Conservation (phyloP, 164 flowering plant species). For the Piper longum region DNA sequence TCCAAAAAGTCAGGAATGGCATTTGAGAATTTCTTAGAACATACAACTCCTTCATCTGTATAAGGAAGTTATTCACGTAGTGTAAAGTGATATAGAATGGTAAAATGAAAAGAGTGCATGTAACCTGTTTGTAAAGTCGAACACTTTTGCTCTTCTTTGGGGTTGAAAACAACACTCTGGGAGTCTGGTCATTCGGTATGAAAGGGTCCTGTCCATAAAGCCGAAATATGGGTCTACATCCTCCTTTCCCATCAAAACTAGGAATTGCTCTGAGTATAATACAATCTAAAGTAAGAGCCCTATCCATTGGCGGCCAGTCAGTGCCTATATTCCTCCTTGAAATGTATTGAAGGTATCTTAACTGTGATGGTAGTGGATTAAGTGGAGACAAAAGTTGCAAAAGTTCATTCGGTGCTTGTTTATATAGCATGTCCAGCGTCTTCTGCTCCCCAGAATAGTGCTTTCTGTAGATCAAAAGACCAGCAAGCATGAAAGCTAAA, state of each 20-base stretch:
- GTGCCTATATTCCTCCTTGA: conserved; percentile 77
- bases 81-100: no score
- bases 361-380: conserved; percentile 82
- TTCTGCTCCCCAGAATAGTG: conserved; percentile 75
- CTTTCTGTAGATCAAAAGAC: conserved; percentile 65
- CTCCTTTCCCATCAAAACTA: conserved; percentile 56
- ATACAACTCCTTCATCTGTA: no score
- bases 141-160: conserved; percentile 44
- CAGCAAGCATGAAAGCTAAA: conserved; percentile 88
- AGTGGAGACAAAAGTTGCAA: conserved; percentile 59
- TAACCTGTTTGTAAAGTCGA: conserved; percentile 70
- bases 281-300: conserved; percentile 76
- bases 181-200: conserved; percentile 28
- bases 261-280: conserved; percentile 76
- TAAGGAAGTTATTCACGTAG: no score
- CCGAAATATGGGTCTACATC: conserved; percentile 73
- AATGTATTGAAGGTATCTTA: conserved; percentile 80
- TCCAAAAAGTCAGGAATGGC: no score
- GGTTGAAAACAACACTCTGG: conserved; percentile 57
- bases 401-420: conserved; percentile 84
- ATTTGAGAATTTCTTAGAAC: no score
- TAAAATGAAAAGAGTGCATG: neutral
- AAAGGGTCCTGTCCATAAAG: conserved; percentile 84
- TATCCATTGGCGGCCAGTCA: conserved; percentile 88
- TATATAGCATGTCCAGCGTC: conserved; percentile 85